Conservation (phyloP, 805 yeast species). For the Ogataea thermomethanolica region DNA sequence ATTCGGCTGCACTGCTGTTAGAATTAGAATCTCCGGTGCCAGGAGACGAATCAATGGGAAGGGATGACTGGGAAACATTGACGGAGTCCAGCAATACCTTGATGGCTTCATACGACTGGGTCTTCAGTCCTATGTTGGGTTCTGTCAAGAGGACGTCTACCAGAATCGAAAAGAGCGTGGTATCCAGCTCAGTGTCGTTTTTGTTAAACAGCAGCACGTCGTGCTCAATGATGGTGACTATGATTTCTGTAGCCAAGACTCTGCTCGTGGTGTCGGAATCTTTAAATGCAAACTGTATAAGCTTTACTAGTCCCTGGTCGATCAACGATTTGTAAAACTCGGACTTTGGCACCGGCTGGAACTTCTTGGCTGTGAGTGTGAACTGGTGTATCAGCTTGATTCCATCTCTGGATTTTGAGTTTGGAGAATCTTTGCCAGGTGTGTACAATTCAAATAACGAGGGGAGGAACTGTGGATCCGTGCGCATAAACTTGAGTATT, state of each 20-base stretch:
- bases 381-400: slow-evolving; percentile 78
- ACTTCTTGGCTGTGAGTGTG: slow-evolving; percentile 65
- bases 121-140: slow-evolving; percentile 64
- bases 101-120: slow-evolving; percentile 82
- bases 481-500: slow-evolving; percentile 56
- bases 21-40: slow-evolving; percentile 10
- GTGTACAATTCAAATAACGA: slow-evolving; percentile 59
- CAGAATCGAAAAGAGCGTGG: slow-evolving; percentile 44
- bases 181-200: slow-evolving; percentile 36
- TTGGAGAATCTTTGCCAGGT: slow-evolving; percentile 8
- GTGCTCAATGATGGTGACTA: slow-evolving; percentile 79
- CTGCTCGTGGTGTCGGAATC: slow-evolving; percentile 48
- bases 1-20: slow-evolving; percentile 7
- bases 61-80: slow-evolving; percentile 14
- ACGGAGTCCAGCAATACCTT: slow-evolving; percentile 65
- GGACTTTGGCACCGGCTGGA: slow-evolving; percentile 57
- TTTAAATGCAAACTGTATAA: slow-evolving; percentile 68
- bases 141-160: slow-evolving; percentile 60
- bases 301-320: slow-evolving; percentile 62
- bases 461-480: slow-evolving; percentile 48
- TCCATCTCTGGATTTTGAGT: slow-evolving; percentile 55
- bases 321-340: slow-evolving; percentile 64
- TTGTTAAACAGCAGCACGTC: slow-evolving; percentile 61
- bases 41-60: slow-evolving; percentile 17
- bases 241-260: slow-evolving; percentile 73